These are phyloP conservation scores for Dicorynia guianensis DNA, from an alignment of 306 rosid species.

Conservation along the genomic window DNA sequence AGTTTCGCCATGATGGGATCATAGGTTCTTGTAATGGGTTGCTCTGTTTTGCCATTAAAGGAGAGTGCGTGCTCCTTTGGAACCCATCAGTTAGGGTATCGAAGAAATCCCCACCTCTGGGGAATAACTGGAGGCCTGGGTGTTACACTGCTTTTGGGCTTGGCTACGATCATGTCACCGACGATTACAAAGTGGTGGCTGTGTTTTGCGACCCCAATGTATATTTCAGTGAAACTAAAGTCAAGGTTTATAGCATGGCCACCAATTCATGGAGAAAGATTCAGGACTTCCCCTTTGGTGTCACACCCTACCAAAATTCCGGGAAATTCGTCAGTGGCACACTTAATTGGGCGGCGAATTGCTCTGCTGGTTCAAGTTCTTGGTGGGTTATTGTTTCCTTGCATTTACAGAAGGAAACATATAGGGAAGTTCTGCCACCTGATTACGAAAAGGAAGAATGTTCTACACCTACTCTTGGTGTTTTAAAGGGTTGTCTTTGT, in stretches of 20 bases:
- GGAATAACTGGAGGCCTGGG: conserved; percentile 59
- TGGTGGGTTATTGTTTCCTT: conserved; percentile 53
- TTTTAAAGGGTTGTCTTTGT: conserved; percentile 44
- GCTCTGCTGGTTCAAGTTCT: conserved; percentile 35
- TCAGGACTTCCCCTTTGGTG: conserved; percentile 56
- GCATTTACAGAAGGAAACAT: conserved; percentile 51
- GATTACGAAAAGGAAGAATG: conserved; percentile 55
- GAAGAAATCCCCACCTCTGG: conserved; percentile 59
- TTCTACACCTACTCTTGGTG: conserved; percentile 53
- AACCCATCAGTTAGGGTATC: conserved; percentile 54
- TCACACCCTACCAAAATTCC: conserved; percentile 45
- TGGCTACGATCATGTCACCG: conserved; percentile 52
- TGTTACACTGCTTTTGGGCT: conserved; percentile 61
- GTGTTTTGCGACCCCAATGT: conserved; percentile 55
- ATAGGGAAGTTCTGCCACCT: conserved; percentile 54
- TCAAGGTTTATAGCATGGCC: conserved; percentile 45
- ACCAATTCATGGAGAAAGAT: conserved; percentile 52
- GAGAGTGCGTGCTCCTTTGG: conserved; percentile 61
- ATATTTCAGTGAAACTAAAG: conserved; percentile 49
- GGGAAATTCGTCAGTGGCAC: conserved; percentile 58
- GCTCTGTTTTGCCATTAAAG: conserved; percentile 57
- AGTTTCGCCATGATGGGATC: conserved; percentile 55
- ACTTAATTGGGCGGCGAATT: conserved; percentile 52
- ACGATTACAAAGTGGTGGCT: conserved; percentile 60
- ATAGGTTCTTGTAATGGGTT: conserved; percentile 61